Evolutionary conservation across 768 basidiomycete species (phyloP).

Genomic region (Leccinum imitatum): DNA sequence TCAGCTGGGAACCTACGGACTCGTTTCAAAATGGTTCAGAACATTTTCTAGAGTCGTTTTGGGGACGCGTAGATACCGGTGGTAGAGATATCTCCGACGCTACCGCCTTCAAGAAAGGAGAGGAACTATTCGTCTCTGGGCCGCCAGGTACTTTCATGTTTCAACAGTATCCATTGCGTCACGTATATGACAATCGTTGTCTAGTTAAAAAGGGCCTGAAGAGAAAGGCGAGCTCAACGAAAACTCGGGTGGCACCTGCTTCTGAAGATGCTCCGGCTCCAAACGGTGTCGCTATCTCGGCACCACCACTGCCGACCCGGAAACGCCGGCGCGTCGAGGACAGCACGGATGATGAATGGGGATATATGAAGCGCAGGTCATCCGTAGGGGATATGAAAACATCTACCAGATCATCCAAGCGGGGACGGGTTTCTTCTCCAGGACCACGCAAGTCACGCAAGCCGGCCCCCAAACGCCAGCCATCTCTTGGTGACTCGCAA

Average conservation of each 20-base stretch:
- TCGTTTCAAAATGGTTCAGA: constrained; percentile 59
- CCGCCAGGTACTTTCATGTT: constrained; percentile 50
- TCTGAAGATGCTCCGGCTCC: constrained; percentile 11
- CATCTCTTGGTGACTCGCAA: constrained; percentile 31
- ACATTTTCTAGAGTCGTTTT: constrained; percentile 44
- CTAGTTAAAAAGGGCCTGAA: constrained; percentile 22
- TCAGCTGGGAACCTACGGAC: constrained; percentile 66
- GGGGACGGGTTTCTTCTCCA: constrained; percentile 32
- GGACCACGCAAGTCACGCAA: constrained; percentile 25
- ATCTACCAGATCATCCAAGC: constrained; percentile 12
- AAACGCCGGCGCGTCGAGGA: constrained; percentile 28
- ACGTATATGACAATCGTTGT: constrained; percentile 2
- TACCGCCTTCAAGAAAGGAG: constrained; percentile 50
- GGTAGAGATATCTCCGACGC: constrained; percentile 51
- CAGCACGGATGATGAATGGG: constrained; percentile 9
- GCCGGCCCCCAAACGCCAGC: constrained; percentile 13
- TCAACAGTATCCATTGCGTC: not conserved
- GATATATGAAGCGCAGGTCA: constrained; percentile 5
- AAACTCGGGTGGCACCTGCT: constrained; percentile 7
- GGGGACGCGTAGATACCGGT: constrained; percentile 33
- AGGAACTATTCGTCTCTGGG: constrained; percentile 53
- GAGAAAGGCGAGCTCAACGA: constrained; percentile 17
- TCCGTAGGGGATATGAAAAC: constrained; percentile 13
- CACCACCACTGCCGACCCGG: constrained; percentile 17
- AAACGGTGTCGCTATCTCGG: constrained; percentile 17